Base-by-base conservation (phyloP, 164 flowering plant species). In the Chloranthus sessilifolius region DNA sequence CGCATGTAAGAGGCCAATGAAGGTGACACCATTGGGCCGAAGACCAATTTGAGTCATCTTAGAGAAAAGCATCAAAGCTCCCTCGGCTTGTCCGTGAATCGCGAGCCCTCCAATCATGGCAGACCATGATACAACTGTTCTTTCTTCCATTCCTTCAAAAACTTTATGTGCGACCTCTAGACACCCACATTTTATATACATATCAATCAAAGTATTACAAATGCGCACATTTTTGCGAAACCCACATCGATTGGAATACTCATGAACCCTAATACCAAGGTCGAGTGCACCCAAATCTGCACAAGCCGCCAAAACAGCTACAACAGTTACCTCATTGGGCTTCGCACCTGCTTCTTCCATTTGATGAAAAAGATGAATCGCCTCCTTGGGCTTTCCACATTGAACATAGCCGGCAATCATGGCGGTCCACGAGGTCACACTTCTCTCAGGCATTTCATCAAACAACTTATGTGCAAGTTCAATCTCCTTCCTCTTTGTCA, bases 151-250 rank as follows among this genome's bases (percentile, higher is more conserved):
- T 40, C 50, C 71, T 25, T 62, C 42, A 37, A 85, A 85, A 43
- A 80, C 78, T 41, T 36, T 47, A 15, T 29, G 45, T 15, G 88
- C 90, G 39, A 64, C 70, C 46, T 80, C 82, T 43, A 80, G 52
- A 52, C 79, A 75, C 14, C 83, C 85, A 42, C 90, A 80, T 65
- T 85, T 85, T 2, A 74, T 72, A 52, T 85, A 85, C 90, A 86
- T 86, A 61, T 81, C 85, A 54, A 83, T 81, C 70, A 86, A 43
- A 41, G 85, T 76, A 54, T 77, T 81, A 3, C 73, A 79, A 29
- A 82, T 43, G 17, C 65, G 74, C 15, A 67, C 63, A 52, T 82
- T 81, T 27, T 37, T 59, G 50, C 36, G 24, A 63, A 75, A 81
- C 12, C 81, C 80, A 43, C 66, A 67, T 55, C 20, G 20, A 23